These are phyloP conservation scores for Kluyveromyces starmeri DNA, from an alignment of 805 yeast species.

Conservation along the genomic window DNA sequence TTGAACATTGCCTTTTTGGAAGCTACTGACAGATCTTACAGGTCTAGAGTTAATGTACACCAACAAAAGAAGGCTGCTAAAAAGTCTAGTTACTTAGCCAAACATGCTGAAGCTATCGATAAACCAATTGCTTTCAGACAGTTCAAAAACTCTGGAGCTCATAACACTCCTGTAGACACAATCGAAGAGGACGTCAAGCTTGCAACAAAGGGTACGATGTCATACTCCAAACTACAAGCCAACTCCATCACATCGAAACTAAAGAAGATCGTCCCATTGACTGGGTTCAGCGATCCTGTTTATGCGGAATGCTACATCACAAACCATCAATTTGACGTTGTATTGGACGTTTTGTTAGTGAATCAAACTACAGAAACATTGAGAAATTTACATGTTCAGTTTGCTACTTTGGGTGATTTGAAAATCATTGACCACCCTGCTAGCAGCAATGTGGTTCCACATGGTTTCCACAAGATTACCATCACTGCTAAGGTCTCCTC, in stretches of 20 bases:
- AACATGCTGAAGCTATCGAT: constrained; percentile 68
- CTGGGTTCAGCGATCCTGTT: constrained; percentile 98
- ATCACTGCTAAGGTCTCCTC: constrained; percentile 90
- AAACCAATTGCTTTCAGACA: constrained; percentile 75
- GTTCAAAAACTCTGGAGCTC: constrained; percentile 41
- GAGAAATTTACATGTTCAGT: constrained; percentile 86
- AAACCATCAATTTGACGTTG: constrained; percentile 95
- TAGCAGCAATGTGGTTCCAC: constrained; percentile 90
- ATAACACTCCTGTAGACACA: constrained; percentile 33
- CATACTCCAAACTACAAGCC: constrained; percentile 40
- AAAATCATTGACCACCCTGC: constrained; percentile 89
- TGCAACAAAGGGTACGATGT: constrained; percentile 35
- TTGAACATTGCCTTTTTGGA: constrained; percentile 68
- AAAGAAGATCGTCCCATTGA: constrained; percentile 80
- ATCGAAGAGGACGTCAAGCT: constrained; percentile 51
- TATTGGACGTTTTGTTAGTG: constrained; percentile 84
- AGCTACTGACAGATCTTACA: constrained; percentile 81
- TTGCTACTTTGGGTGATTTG: constrained; percentile 92
- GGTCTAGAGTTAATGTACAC: constrained; percentile 52
- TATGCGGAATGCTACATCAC: constrained; percentile 95
- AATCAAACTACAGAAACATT: constrained; percentile 90
- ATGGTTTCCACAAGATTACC: constrained; percentile 85
- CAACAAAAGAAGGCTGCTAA: constrained; percentile 49
- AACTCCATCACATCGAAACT: constrained; percentile 68
- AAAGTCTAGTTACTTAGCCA: constrained; percentile 48